These are phyloP conservation scores for Podila clonocystis DNA, from an alignment of 192 early-diverging fungal genomes.

Conservation along the genomic window DNA sequence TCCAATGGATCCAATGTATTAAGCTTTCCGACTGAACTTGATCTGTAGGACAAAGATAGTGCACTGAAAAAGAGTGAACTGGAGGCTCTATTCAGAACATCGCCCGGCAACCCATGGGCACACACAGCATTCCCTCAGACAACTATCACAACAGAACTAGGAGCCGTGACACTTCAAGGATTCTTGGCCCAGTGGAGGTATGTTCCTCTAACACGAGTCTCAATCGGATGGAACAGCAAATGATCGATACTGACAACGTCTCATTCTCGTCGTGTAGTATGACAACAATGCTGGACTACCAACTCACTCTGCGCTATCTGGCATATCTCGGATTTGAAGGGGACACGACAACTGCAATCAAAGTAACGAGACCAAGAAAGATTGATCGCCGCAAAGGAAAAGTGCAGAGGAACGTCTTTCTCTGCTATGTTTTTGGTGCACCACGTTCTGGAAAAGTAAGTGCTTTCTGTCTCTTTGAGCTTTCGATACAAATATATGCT, in stretches of 20 bases:
- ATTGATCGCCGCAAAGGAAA: slow-evolving; percentile 83
- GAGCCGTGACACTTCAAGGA: slow-evolving; percentile 93
- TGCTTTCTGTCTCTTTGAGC: no score
- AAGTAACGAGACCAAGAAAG: slow-evolving; percentile 76
- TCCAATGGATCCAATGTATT: neutral
- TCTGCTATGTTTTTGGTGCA: slow-evolving; percentile 96
- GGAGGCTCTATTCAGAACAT: slow-evolving; percentile 85
- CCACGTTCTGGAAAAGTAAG: slow-evolving; percentile 90
- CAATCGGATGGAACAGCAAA: neutral
- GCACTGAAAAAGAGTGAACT: slow-evolving; percentile 90
- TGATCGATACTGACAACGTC: neutral
- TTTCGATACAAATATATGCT: no score
- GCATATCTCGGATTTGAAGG: slow-evolving; percentile 97
- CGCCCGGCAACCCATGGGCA: slow-evolving; percentile 96
- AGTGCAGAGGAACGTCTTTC: slow-evolving; percentile 89
- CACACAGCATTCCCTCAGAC: slow-evolving; percentile 88
- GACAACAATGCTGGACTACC: slow-evolving; percentile 94
- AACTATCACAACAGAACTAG: slow-evolving; percentile 89
- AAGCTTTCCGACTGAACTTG: neutral
- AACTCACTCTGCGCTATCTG: slow-evolving; percentile 90
- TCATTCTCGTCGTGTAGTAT: slow-evolving; percentile 66
- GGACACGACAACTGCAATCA: slow-evolving; percentile 89
- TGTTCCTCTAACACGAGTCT: neutral
- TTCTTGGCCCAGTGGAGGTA: slow-evolving; percentile 99
- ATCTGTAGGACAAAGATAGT: slow-evolving; percentile 89